A percentile compares a stretch with the other conserved stretches of the same genome.
Evolutionary conservation across 345 rosid species (phyloP).

Genomic region (Salix udensis): DNA sequence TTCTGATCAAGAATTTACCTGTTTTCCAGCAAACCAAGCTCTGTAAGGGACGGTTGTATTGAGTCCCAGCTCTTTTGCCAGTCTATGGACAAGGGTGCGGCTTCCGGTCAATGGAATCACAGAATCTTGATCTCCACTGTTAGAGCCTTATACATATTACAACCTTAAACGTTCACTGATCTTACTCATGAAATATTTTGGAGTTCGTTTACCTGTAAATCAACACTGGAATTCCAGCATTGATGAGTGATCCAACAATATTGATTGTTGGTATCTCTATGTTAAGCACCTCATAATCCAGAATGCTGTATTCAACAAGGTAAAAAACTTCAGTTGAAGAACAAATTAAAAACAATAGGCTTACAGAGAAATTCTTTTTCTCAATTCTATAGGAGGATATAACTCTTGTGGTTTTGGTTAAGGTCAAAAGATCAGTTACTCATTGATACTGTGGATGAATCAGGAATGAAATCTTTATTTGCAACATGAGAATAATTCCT

Average conservation of each 20-base stretch:
- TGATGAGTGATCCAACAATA: slow-evolving; percentile 27
- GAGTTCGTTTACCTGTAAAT: slow-evolving; percentile 19
- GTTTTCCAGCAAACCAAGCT: slow-evolving; percentile 90
- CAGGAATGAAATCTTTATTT: too few relatives aligned
- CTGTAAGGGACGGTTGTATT: slow-evolving; percentile 64
- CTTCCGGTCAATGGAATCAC: slow-evolving; percentile 59
- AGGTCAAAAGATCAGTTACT: too few relatives aligned
- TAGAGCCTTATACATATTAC: not conserved
- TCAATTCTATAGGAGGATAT: not conserved
- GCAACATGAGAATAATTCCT: too few relatives aligned
- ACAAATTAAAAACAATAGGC: not conserved
- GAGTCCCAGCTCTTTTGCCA: slow-evolving; percentile 43
- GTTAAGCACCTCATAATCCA: slow-evolving; percentile 67
- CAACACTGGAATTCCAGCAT: slow-evolving; percentile 27
- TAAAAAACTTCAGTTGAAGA: not conserved
- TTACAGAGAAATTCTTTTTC: not conserved
- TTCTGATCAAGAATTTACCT: slow-evolving; percentile 36
- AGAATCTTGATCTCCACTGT: slow-evolving; percentile 80
- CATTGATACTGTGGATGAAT: too few relatives aligned
- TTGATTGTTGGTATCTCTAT: slow-evolving; percentile 24
- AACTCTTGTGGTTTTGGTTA: not conserved
- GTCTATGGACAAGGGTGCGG: slow-evolving; percentile 22
- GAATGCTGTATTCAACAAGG: slow-evolving; percentile 44
- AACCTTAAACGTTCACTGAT: not conserved
- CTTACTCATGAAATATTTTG: not conserved